These are phyloP conservation scores for Venturia carpophila DNA, from an alignment of 2,329 filamentous ascomycete genomes.

Conservation along the genomic window DNA sequence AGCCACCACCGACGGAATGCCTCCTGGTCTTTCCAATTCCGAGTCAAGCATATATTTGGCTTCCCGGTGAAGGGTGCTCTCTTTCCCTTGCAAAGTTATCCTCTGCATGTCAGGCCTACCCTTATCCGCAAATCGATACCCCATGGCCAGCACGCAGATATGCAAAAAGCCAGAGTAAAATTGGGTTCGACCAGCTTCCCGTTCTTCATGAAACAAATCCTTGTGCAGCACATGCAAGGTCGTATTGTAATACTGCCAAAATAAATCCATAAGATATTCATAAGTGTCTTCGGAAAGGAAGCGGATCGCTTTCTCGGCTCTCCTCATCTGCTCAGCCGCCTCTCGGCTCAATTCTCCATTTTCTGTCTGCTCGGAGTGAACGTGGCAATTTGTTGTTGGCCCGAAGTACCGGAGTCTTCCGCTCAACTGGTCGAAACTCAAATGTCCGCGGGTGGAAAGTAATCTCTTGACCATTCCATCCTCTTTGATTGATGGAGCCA, in stretches of 20 bases:
- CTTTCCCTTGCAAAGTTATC: constrained; percentile 40
- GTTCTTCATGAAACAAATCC: constrained; percentile 43
- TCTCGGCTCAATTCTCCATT: constrained; percentile 33
- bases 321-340: constrained; percentile 39
- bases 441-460: constrained; percentile 43
- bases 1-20: constrained; percentile 46
- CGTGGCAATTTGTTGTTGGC: constrained; percentile 47
- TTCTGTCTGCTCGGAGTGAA: constrained; percentile 39
- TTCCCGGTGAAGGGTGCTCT: constrained; percentile 47
- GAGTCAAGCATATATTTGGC: constrained; percentile 48
- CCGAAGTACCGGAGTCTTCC: constrained; percentile 47
- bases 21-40: constrained; percentile 46
- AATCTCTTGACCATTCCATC: constrained; percentile 44
- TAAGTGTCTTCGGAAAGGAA: constrained; percentile 41
- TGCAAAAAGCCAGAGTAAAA: constrained; percentile 49
- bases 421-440: constrained; percentile 45
- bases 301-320: constrained; percentile 43
- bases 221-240: constrained; percentile 44
- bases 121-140: constrained; percentile 45
- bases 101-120: constrained; percentile 42
- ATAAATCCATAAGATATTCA: constrained; percentile 46
- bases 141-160: constrained; percentile 45
- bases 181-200: constrained; percentile 38
- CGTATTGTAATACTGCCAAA: constrained; percentile 47
- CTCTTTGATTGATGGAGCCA: constrained; percentile 32